phyloP scores from a whole-genome alignment of 2,329 filamentous ascomycete genomes.

The Penicillium aurantiogriseum region DNA sequence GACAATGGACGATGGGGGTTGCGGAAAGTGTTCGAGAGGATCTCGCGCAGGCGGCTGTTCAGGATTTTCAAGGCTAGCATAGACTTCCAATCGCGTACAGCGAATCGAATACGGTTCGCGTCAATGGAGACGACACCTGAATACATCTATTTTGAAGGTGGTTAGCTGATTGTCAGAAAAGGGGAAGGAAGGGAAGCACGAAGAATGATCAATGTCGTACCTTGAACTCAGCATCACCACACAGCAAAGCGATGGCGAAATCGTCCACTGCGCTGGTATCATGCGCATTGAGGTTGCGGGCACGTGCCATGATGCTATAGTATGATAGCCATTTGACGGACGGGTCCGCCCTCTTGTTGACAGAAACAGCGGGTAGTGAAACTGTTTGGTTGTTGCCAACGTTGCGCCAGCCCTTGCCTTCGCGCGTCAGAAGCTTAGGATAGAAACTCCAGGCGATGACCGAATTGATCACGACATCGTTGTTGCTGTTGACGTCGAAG shows the following conservation, averaged over 20 bases:
- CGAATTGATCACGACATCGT: conserved; percentile 74
- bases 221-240: conserved; percentile 85
- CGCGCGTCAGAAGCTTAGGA: conserved; percentile 81
- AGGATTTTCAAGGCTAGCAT: conserved; percentile 86
- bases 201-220: conserved; percentile 46
- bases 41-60: conserved; percentile 69
- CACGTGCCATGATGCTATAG: conserved; percentile 92
- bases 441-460: conserved; percentile 95
- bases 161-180: not conserved
- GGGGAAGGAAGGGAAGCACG: not conserved
- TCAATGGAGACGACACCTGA: conserved; percentile 84
- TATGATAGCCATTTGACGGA: conserved; percentile 80
- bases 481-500: conserved; percentile 72
- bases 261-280: conserved; percentile 80
- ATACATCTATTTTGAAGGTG: conserved; percentile 60
- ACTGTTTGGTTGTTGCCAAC: conserved; percentile 91
- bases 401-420: conserved; percentile 85
- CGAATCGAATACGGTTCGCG: conserved; percentile 80
- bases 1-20: conserved; percentile 46
- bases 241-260: conserved; percentile 78
- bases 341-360: conserved; percentile 67
- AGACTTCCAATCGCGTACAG: conserved; percentile 82
- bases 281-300: conserved; percentile 79
- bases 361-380: conserved; percentile 79
- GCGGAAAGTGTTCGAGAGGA: conserved; percentile 67